Evolutionary conservation across 768 basidiomycete genomes (phyloP), one percentile per base, ranked within the genome.

Genomic region (Boletus tomentosulus): DNA sequence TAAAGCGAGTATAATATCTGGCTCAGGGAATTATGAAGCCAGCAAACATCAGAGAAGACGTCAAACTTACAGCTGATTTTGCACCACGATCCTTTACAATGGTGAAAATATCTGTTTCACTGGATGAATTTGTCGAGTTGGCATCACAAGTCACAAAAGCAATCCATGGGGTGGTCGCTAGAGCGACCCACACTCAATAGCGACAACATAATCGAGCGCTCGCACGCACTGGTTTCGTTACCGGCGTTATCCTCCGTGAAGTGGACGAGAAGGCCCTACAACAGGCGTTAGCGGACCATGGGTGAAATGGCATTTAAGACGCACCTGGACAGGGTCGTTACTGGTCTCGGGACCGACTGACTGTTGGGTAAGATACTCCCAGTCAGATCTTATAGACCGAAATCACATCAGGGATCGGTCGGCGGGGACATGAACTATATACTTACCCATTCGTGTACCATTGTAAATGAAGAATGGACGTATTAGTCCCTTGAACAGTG

Each of bases 81-180:
- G 93, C 94, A 5, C 94, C 94, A 57, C 82, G 76, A 57, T 87
- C 82, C 39, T 79, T 75, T 22, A 90, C 92, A 39, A 91, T 76
- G 0, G 89, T 91, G 69, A 97, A 92, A 49, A 95, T 80, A 66
- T 97, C 93, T 46, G 74, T 67, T 3, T 80, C 74, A 48, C 25
- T 74, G 66, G 84, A 83, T 3, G 81, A 74, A 55, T 79, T 72
- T 15, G 89, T 89, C 16, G 85, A 78, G 67, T 94, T 93, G 52
- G 66, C 64, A 64, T 95, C 92, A 68, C 93, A 96, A 3, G 84
- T 80, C 46, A 97, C 80, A 58, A 94, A 78, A 12, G 94, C 94
- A 61, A 97, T 88, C 92, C 93, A 97, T 4, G 94, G 92, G 0
- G 92, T 90, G 6, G 73, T 76, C 3, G 89, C 87, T 80, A 65